Evolutionary conservation across 352 stramenopile genomes (phyloP), one percentile per base, ranked within the genome.

Genomic region (Phytophthora pistaciae): DNA sequence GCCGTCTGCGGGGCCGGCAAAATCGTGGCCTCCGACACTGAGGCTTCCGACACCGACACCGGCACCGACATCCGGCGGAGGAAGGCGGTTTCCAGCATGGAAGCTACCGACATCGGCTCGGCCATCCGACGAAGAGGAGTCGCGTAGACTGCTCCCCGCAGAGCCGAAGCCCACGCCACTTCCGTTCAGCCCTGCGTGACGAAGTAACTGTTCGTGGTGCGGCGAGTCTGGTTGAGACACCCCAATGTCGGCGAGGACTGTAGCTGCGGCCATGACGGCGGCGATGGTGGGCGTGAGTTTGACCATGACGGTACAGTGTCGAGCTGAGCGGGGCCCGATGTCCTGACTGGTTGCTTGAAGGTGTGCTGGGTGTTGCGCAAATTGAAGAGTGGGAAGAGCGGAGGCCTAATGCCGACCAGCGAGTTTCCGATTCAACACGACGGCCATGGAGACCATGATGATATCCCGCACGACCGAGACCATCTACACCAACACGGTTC

Each of bases 291-390:
- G 13, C 3, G 52, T 46, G 52, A 58, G 52, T 29, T 58, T 58
- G 52, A 58, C 53, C 53, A 59, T 59, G 29, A 13, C 18, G 29
- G 18, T 14, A 7, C 14, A 27, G 18, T 59, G 3, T 27, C 27
- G n/a, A 6, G 5, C 31, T 59, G 20, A 23, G 29, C 9, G 48
- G 18, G 14, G 40, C 10, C 40, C 13, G 40, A n/a, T 1, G 40
- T 25, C 27, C 42, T 38, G 52, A 16, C 20, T 25, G 23, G 53
- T 59, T 59, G 5, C 53, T 59, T 59, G 29, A 18, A 31, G 53
- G 53, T 48, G 53, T 59, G 53, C 16, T 59, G 53, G 7, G 29
- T n/a, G 40, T 42, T n/a, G 53, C 31, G 5, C 53, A 59, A 59
- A 27, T 46, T 16, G 27, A 46, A 59, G 53, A 48, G 31, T 59